Percentiles rank a stretch among this genome's conserved stretches.
Evolutionary conservation across 2,329 filamentous ascomycete genomes (phyloP).

Genomic region (Hypoxylon rubiginosum): DNA sequence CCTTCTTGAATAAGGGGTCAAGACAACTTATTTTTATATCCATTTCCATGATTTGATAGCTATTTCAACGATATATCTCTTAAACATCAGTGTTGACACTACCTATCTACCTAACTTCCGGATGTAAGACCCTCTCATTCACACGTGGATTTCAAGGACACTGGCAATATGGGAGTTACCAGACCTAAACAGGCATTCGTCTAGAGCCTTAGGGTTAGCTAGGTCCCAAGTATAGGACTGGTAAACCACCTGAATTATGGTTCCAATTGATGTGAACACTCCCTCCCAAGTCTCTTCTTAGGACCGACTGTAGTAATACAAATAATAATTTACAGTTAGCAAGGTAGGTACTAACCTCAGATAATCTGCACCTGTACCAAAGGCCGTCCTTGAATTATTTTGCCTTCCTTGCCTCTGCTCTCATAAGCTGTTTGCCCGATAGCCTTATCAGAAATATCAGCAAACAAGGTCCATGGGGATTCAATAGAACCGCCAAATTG

Average conservation of each 20-base stretch:
- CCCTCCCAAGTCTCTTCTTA: not conserved
- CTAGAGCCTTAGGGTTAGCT: not conserved
- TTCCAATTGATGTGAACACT: not conserved
- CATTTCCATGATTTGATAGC: not conserved
- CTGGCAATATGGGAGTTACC: not conserved
- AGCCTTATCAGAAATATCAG: conserved; percentile 12
- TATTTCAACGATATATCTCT: not conserved
- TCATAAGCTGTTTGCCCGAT: not conserved
- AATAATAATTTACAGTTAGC: not conserved
- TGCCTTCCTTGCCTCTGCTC: not conserved
- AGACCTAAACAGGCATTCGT: too few relatives aligned
- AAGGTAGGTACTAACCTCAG: not conserved
- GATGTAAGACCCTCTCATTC: not conserved
- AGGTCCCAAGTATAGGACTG: not conserved
- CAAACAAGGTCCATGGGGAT: conserved; percentile 20
- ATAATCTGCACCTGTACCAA: conserved; percentile 13
- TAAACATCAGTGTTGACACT: not conserved
- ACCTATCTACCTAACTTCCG: not conserved
- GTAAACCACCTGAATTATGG: not conserved
- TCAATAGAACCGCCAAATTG: not conserved
- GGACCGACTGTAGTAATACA: not conserved
- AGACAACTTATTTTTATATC: not conserved
- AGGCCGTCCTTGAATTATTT: conserved; percentile 7
- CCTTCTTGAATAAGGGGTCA: not conserved
- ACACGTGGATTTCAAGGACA: not conserved